Base-by-base conservation (phyloP, 176 grass and related monocot genomes). In the Lolium multiflorum region DNA sequence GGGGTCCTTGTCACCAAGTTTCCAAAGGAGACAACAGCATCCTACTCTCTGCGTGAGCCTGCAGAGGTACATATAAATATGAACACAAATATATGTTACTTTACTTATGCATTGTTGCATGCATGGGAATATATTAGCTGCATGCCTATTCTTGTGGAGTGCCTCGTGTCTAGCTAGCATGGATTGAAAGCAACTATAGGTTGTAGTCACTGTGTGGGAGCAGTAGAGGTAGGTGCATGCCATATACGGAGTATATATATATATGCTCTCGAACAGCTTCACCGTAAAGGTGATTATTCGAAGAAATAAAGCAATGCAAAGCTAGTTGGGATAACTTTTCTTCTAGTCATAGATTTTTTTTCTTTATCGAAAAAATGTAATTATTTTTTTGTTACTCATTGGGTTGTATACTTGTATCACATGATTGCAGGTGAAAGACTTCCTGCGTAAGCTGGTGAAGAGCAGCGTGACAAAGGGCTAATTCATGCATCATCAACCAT, bases 1-100 rank as follows among this genome's bases (percentile, higher is more conserved):
- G 96, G 96, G 41, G 95, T 98, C 71, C 93, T 98, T 56, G 96
- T 98, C 49, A 91, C 93, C 71, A 98, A 98, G 60, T 71, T 89
- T 75, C 93, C 96, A 1, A 98, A 98, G 74, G 93, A 98, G 56
- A 98, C 96, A 20, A 91, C 72, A 50, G 96, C 96, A 25, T 93
- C 91, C 64, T 95, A 94, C 74, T 92, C 93, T 41, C 90, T 98
- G 52, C 78, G 68, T 28, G 96, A 95, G 67, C 96, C 96, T 62
- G 81, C 88, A 3, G 96, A 98, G 96, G 96, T 95, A 93, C 31
- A 35, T 44, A 4, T 17, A 77, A 7, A 2, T 50, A 14, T 22
- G 43, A 20, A 61, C 18, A 56, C 14, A 12, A 11, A 14, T 57
- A 24, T n/a, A 8, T 71, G 22, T 16, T 75, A 71, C 41, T 43